Evolutionary conservation across 345 rosid genomes (phyloP), one percentile per base, ranked within the genome.

Genomic region (Reutealis trisperma): DNA sequence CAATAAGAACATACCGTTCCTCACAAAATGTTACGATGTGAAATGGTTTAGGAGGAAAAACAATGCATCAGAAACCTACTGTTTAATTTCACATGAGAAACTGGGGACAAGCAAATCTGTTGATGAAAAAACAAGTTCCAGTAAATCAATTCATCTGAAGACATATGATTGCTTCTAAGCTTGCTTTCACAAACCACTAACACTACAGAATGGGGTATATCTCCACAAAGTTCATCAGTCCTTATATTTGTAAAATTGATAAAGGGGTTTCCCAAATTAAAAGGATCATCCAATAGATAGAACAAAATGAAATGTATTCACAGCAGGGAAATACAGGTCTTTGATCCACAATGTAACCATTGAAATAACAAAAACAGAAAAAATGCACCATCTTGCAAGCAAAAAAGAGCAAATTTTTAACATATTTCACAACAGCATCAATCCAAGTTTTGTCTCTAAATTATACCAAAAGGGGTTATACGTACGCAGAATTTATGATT

Each of bases 91-190:
- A 58, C 60, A 42, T 41, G 5, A 72, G 65, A 61, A 6, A 19
- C 6, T 42, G 22, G 62, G 41, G 37, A 62, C 9, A 25, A 45
- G 27, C 76, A 73, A 61, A 73, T 61, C 44, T 73, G 67, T 61
- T 19, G 24, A 67, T 22, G 34, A 45, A 60, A 27, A n/a, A 42
- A 59, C 54, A 61, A 72, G 47, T 6, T 45, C 55, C 63, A 41
- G 59, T 67, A n/a, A 25, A 27, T 69, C 1, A 54, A 54, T 54
- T 54, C 59, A 54, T 54, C 59, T 18, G 59, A 54, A 18, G 16
- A 54, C 59, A 54, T 6, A 5, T 19, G 8, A 54, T 54, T 54
- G 21, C 7, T 15, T 0, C 59, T 15, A 54, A 19, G n/a, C 41
- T 51, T 13, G 55, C 55, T 62, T 16, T 18, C 67, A 63, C 21